Conservation (phyloP, 2,329 filamentous ascomycete genomes). For the Sclerotinia borealis region DNA sequence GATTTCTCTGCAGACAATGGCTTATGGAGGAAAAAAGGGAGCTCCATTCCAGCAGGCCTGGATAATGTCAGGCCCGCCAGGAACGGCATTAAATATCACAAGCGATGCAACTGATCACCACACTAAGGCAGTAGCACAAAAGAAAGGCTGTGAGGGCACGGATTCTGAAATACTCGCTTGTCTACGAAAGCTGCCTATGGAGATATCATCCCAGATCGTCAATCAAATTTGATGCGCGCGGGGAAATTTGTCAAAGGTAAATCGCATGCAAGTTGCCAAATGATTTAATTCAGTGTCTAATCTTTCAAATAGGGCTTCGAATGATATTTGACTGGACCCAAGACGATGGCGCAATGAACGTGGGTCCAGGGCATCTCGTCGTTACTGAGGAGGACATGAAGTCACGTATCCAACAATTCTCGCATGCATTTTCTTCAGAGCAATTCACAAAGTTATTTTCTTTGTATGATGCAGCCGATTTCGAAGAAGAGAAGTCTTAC, state of each 20-base stretch:
- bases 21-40: neutral
- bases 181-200: neutral
- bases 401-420: neutral
- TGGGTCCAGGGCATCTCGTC: neutral
- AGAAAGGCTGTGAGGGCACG: neutral
- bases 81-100: neutral
- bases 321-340: slow-evolving; percentile 9
- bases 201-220: neutral
- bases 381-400: neutral
- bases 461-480: neutral
- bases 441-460: neutral
- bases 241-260: slow-evolving; percentile 4
- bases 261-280: neutral
- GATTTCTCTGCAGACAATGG: neutral
- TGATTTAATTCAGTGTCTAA: neutral
- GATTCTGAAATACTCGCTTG: neutral
- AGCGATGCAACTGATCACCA: slow-evolving; percentile 4
- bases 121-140: neutral
- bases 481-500: neutral
- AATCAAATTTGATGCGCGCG: neutral
- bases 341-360: slow-evolving; percentile 12
- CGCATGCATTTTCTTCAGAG: neutral
- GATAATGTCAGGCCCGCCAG: neutral
- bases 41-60: slow-evolving; percentile 7
- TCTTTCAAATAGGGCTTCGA: neutral